These are phyloP conservation scores for Sherardia arvensis DNA, from an alignment of 257 asterid species.

Conservation along the genomic window DNA sequence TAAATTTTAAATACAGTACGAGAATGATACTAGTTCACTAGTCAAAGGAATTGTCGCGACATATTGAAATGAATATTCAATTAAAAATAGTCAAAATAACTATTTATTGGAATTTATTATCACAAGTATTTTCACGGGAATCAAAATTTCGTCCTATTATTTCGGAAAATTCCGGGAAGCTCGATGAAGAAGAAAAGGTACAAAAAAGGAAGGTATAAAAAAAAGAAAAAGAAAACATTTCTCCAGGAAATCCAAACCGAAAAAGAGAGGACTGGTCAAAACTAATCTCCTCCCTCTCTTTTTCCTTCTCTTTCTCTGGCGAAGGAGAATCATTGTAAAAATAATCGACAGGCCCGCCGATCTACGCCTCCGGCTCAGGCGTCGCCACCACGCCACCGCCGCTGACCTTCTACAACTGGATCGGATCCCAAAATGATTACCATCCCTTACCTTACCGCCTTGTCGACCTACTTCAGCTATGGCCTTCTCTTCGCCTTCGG, in stretches of 20 bases:
- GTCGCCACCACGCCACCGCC: slow-evolving; percentile 8
- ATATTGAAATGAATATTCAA: too few species aligned
- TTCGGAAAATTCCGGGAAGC: not conserved
- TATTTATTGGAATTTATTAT: too few species aligned
- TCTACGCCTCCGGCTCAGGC: slow-evolving; percentile 18
- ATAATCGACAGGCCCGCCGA: not conserved
- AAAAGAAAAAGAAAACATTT: not conserved
- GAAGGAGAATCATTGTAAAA: not conserved
- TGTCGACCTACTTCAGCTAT: slow-evolving; percentile 94
- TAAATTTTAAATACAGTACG: too few species aligned
- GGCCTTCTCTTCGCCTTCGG: slow-evolving; percentile 93
- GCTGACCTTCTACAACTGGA: slow-evolving; percentile 27
- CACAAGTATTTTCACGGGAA: too few species aligned
- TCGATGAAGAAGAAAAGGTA: not conserved
- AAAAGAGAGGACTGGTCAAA: slow-evolving; percentile 10
- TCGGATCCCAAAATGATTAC: slow-evolving; percentile 67
- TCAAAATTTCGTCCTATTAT: slow-evolving; percentile 1
- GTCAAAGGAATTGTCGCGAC: too few species aligned
- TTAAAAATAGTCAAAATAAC: too few species aligned
- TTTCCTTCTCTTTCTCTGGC: slow-evolving; percentile 5
- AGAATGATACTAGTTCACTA: too few species aligned
- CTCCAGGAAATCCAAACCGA: slow-evolving; percentile 1
- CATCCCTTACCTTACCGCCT: slow-evolving; percentile 84
- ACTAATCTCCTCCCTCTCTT: slow-evolving; percentile 4
- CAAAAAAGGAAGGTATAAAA: not conserved